Conservation (phyloP, 306 rosid species). For the Sechiopsis laciniata region DNA sequence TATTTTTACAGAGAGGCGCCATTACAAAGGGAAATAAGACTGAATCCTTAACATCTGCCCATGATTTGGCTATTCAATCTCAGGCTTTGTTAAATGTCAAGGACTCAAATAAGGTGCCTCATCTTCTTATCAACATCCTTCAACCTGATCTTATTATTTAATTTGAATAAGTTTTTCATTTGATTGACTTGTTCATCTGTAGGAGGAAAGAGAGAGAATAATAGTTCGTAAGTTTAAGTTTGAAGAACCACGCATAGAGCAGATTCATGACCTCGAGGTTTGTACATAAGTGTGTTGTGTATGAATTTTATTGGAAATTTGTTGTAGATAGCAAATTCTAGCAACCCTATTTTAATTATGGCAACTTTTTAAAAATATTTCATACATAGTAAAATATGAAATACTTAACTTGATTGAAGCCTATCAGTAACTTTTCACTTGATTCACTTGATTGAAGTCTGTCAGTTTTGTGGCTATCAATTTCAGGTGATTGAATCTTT, state of each 20-base stretch:
- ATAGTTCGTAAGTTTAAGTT: constrained; percentile 83
- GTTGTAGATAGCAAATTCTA: no score
- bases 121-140: constrained; percentile 6
- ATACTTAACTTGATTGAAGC: no score
- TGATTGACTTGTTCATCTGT: constrained; percentile 29
- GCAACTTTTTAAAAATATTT: no score
- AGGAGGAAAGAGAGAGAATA: constrained; percentile 92
- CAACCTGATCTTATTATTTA: background rate
- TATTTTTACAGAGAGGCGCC: constrained; percentile 44
- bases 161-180: no score
- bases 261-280: constrained; percentile 99
- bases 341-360: no score
- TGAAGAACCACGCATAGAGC: constrained; percentile 89
- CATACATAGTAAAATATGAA: no score
- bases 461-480: no score
- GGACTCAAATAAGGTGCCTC: constrained; percentile 89
- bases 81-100: constrained; percentile 78
- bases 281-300: constrained; percentile 15
- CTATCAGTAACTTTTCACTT: no score
- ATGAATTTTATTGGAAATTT: no score
- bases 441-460: no score
- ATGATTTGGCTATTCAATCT: constrained; percentile 71
- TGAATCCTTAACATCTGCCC: constrained; percentile 51
- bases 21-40: constrained; percentile 51
- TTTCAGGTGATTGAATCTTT: no score